Evolutionary conservation across 768 basidiomycete genomes (phyloP), one percentile per base, ranked within the genome.

Genomic region (Amylocystis lapponica): DNA sequence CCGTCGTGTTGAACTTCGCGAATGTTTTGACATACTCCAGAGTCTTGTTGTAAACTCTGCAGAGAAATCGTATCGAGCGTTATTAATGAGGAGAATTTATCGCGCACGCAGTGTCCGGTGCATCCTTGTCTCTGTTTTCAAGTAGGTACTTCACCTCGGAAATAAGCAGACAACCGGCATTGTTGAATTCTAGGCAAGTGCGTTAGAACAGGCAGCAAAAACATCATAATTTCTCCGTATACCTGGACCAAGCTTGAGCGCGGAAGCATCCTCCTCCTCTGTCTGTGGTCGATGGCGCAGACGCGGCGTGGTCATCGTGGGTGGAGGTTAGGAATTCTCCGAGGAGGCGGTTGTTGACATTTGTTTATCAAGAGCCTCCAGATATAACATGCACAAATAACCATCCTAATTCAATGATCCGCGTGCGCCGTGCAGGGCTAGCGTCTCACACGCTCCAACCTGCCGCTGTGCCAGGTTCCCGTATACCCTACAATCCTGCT

Each of bases 81-180:
- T n/a, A n/a, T n/a, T n/a, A n/a, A n/a, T n/a, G n/a, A n/a, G n/a
- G 4, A 27, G 19, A 16, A 38, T 12, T 19, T 3, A 11, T 3
- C 17, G 69, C 83, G 47, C 58, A 91, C 91, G 81, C 78, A 44
- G 88, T 91, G 56, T 90, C 88, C 7, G 89, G 89, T 2, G 86
- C 85, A 55, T 87, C 85, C 63, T 90, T 86, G 65, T 89, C 83
- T 52, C 87, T 70, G 68, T 87, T 86, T 64, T 91, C 88, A 22
- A 95, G 70, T 36, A 95, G 68, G 60, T 92, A 87, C 58, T 90
- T 90, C 60, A 94, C 92, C 59, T 95, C 92, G 1, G 89, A 91
- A 47, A 94, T 91, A 54, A 92, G 75, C 57, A 95, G 63, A 63
- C 87, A 91, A 71, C 87, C 90, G 5, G 86, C 86, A 50, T 91